Conservation (phyloP, 2,329 filamentous ascomycete species). For the Hymenoscyphus fraxineus region DNA sequence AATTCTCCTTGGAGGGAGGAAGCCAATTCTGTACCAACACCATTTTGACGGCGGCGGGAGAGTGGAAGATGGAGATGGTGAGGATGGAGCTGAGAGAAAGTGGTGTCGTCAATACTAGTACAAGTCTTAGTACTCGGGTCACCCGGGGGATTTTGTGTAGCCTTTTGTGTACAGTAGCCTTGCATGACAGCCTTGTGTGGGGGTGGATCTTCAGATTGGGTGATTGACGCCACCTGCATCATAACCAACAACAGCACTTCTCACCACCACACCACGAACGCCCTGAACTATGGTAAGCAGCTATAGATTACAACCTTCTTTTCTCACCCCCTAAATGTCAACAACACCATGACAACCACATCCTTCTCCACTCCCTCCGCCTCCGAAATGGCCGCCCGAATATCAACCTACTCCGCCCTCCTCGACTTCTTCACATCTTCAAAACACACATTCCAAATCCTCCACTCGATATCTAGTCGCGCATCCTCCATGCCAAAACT, state of each 20-base stretch:
- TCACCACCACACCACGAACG: too few relatives aligned
- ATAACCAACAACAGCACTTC: too few relatives aligned
- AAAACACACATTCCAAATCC: constrained; percentile 26
- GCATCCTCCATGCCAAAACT: background rate
- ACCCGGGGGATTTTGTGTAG: background rate
- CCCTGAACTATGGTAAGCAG: too few relatives aligned
- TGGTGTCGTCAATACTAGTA: background rate
- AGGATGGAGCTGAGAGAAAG: background rate
- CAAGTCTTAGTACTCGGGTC: background rate
- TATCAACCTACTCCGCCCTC: constrained; percentile 20
- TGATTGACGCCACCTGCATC: background rate
- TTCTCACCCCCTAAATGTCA: background rate
- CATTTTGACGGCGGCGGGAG: constrained; percentile 18
- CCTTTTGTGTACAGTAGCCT: constrained; percentile 2
- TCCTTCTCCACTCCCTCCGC: constrained; percentile 1
- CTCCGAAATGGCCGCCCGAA: constrained; percentile 20
- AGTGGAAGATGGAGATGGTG: background rate
- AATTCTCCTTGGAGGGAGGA: constrained; percentile 57
- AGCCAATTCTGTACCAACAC: constrained; percentile 36
- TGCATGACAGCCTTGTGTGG: constrained; percentile 9
- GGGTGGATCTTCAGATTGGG: background rate
- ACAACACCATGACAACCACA: constrained; percentile 9
- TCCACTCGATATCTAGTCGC: constrained; percentile 23
- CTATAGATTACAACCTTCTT: constrained; percentile 3
- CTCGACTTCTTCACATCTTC: constrained; percentile 30